Conservation (phyloP, 805 yeast genomes). For the Kregervanrija pseudodelftensis region DNA sequence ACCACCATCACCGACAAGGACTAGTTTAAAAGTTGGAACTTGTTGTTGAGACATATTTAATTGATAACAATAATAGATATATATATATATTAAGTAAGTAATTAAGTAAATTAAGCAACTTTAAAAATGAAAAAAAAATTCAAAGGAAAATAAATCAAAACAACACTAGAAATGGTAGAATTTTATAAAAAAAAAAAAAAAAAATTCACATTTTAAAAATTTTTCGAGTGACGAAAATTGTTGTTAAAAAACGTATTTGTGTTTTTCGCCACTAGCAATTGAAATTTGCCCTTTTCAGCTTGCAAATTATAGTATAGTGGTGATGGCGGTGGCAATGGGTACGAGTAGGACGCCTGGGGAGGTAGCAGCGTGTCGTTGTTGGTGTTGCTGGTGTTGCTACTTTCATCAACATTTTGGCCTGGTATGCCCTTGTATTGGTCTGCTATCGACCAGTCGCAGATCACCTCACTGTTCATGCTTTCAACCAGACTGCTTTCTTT, state of each 20-base stretch:
- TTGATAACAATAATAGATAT: no score
- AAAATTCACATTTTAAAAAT: no score
- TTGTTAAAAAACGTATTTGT: no score
- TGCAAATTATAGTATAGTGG: slow-evolving; percentile 9
- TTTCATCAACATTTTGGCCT: slow-evolving; percentile 13
- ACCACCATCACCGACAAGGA: slow-evolving; percentile 99
- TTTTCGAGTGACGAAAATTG: no score
- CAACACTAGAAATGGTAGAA: not conserved
- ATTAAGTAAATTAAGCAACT: not conserved
- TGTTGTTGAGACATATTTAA: slow-evolving; percentile 53
- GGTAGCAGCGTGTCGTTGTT: slow-evolving; percentile 10
- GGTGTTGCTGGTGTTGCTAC: no score
- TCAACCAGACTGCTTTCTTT: slow-evolving; percentile 2
- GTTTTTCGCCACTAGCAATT: no score
- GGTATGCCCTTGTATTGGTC: slow-evolving; percentile 32
- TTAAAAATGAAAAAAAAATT: not conserved
- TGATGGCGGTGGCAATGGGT: slow-evolving; percentile 33
- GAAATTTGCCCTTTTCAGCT: no score
- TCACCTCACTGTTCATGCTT: slow-evolving; percentile 2
- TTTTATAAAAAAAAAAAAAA: no score
- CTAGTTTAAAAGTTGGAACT: slow-evolving; percentile 97
- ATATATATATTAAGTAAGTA: not conserved
- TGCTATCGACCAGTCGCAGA: slow-evolving; percentile 13
- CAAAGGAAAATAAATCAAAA: not conserved
- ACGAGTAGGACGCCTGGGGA: slow-evolving; percentile 29